Evolutionary conservation across 1,284 basidiomycete species (phyloP).

Genomic region (Earliella scabrosa): DNA sequence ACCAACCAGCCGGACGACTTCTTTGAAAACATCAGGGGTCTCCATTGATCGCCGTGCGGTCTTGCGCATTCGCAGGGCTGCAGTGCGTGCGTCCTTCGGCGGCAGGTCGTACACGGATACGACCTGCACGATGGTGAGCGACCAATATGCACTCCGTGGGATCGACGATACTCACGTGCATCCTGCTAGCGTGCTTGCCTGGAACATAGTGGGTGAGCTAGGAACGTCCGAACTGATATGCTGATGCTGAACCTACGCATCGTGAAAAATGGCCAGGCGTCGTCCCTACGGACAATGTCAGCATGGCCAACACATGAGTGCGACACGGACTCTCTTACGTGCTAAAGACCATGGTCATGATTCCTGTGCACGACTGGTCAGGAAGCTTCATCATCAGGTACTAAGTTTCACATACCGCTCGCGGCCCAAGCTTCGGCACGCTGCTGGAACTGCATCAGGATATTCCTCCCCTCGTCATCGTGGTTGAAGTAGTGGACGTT

Average conservation of each 20-base stretch:
- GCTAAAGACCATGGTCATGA: conserved; percentile 80
- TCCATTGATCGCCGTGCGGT: conserved; percentile 26
- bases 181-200: conserved; percentile 75
- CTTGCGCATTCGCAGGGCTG: conserved; percentile 60
- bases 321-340: conserved; percentile 54
- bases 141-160: neutral
- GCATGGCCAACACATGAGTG: conserved; percentile 11
- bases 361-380: conserved; percentile 49
- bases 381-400: neutral
- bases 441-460: conserved; percentile 84
- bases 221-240: conserved; percentile 1
- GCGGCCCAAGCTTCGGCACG: conserved; percentile 86
- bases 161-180: conserved; percentile 62
- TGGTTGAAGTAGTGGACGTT: conserved; percentile 82
- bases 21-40: conserved; percentile 43
- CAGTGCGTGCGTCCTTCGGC: conserved; percentile 62
- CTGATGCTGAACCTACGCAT: conserved; percentile 51
- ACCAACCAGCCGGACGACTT: conserved; percentile 68
- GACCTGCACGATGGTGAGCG: conserved; percentile 44
- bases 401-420: conserved; percentile 53
- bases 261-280: conserved; percentile 78
- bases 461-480: conserved; percentile 75
- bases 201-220: conserved; percentile 10
- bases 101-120: conserved; percentile 77
- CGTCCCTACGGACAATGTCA: conserved; percentile 61